phyloP scores from a whole-genome alignment of 2,329 filamentous ascomycete species.

The Aspergillus hortae region DNA sequence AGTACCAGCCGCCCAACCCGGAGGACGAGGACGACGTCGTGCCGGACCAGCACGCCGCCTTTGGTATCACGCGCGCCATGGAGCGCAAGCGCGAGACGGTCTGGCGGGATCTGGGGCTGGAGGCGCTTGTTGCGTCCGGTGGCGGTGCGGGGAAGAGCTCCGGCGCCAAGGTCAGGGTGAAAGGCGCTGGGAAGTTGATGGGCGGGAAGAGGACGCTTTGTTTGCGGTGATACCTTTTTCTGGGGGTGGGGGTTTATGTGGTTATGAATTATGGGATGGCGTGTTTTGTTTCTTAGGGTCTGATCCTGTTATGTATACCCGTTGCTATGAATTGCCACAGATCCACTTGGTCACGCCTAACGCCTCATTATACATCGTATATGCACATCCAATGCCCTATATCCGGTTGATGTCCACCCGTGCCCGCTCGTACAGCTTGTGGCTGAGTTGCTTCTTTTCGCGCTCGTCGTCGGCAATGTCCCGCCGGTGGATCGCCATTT shows the following conservation, averaged over 20 bases:
- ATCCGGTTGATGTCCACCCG: constrained; percentile 86
- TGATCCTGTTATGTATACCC: too few species aligned
- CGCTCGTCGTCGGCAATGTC: constrained; percentile 57
- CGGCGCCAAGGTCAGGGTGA: constrained; percentile 21
- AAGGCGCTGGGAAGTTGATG: constrained; percentile 33
- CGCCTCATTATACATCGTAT: constrained; percentile 3
- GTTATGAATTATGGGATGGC: not conserved
- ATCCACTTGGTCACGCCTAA: not conserved
- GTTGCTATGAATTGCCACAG: not conserved
- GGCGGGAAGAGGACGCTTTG: constrained; percentile 36
- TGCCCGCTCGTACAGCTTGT: constrained; percentile 76
- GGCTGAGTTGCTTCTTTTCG: constrained; percentile 58
- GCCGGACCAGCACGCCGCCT: constrained; percentile 64
- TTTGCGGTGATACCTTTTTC: constrained; percentile 26
- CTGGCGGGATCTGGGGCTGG: constrained; percentile 54
- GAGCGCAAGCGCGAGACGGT: constrained; percentile 51
- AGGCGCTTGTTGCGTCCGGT: constrained; percentile 19
- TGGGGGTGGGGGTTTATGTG: not conserved
- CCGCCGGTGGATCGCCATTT: constrained; percentile 70
- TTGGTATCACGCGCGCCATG: constrained; percentile 62
- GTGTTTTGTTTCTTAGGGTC: too few species aligned
- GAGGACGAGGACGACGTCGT: constrained; percentile 67
- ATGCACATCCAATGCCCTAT: constrained; percentile 29
- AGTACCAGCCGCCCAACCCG: constrained; percentile 61
- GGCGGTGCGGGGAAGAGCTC: constrained; percentile 11